phyloP scores from a whole-genome alignment of 2,329 filamentous ascomycete species.

The Tolypocladium sp. region DNA sequence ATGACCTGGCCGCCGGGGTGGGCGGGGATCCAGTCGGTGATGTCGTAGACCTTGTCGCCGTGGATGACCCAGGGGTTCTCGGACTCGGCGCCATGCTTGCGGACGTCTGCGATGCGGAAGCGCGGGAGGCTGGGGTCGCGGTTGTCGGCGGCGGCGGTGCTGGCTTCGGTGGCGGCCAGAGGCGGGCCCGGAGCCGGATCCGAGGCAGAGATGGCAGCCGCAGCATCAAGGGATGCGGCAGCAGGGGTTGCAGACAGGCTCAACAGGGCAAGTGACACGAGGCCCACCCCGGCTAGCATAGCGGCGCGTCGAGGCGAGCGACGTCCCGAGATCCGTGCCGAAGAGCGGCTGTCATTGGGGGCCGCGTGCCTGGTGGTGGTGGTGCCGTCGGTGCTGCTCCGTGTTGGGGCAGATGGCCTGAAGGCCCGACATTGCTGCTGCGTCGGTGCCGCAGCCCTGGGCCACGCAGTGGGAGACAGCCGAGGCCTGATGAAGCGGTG shows the following conservation, averaged over 20 bases:
- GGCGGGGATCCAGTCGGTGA: conserved; percentile 57
- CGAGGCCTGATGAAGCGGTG: neutral
- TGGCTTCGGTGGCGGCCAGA: neutral
- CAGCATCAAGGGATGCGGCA: conserved; percentile 4
- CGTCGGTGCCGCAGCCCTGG: neutral
- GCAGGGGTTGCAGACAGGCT: neutral
- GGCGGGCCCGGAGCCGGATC: neutral
- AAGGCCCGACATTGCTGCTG: neutral
- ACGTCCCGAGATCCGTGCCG: neutral
- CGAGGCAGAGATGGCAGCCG: neutral
- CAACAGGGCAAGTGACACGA: conserved; percentile 4
- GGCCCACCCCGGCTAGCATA: conserved; percentile 1
- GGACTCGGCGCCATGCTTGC: conserved; percentile 42
- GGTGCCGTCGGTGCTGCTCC: neutral
- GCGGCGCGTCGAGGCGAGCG: conserved; percentile 4
- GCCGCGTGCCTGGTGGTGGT: neutral
- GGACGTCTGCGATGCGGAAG: conserved; percentile 41
- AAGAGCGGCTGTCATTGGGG: neutral
- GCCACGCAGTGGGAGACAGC: neutral
- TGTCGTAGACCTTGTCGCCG: conserved; percentile 58
- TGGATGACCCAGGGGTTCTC: conserved; percentile 54
- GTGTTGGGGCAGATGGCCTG: neutral
- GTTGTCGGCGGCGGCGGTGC: conserved; percentile 7
- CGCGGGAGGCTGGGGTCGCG: conserved; percentile 35
- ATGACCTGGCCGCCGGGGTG: conserved; percentile 63